phyloP scores from a whole-genome alignment of 1,284 basidiomycete genomes.

The Leccinum solheimii region DNA sequence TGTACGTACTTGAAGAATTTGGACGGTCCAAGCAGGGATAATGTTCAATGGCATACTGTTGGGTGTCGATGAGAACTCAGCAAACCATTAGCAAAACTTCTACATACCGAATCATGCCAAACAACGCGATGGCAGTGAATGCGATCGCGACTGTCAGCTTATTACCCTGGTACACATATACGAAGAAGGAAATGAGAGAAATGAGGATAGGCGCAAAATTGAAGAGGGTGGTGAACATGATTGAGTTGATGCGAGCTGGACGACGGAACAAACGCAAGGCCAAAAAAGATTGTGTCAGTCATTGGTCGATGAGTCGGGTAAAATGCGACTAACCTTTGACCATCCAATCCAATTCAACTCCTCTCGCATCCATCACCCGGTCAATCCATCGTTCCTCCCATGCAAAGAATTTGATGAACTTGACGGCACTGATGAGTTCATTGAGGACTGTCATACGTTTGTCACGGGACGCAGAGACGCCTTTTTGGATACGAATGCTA shows the following conservation, averaged over 20 bases:
- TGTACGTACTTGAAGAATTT: slow-evolving; percentile 28
- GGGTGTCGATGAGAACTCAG: not conserved
- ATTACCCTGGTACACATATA: slow-evolving; percentile 63
- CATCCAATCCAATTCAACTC: slow-evolving; percentile 69
- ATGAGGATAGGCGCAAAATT: slow-evolving; percentile 65
- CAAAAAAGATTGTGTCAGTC: not conserved
- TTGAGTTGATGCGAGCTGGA: slow-evolving; percentile 61
- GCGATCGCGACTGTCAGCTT: slow-evolving; percentile 65
- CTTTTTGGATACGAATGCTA: slow-evolving; percentile 71
- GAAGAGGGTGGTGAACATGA: slow-evolving; percentile 67
- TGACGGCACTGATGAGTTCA: slow-evolving; percentile 79
- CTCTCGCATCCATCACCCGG: slow-evolving; percentile 56
- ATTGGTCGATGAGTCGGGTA: not conserved
- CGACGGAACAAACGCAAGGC: not conserved
- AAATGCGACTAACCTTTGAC: slow-evolving; percentile 49
- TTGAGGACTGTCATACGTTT: slow-evolving; percentile 84
- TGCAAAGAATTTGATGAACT: slow-evolving; percentile 87
- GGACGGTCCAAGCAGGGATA: slow-evolving; percentile 66
- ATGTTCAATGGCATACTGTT: slow-evolving; percentile 63
- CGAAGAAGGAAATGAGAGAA: slow-evolving; percentile 67
- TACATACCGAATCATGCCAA: slow-evolving; percentile 64
- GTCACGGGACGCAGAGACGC: slow-evolving; percentile 73
- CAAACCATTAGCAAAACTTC: not conserved
- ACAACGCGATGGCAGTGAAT: slow-evolving; percentile 75
- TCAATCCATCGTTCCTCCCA: slow-evolving; percentile 80